Percentiles rank a stretch among this genome's conserved stretches.
These are phyloP conservation scores for Geranium rotundifolium DNA, from an alignment of 345 rosid genomes.

Conservation along the genomic window DNA sequence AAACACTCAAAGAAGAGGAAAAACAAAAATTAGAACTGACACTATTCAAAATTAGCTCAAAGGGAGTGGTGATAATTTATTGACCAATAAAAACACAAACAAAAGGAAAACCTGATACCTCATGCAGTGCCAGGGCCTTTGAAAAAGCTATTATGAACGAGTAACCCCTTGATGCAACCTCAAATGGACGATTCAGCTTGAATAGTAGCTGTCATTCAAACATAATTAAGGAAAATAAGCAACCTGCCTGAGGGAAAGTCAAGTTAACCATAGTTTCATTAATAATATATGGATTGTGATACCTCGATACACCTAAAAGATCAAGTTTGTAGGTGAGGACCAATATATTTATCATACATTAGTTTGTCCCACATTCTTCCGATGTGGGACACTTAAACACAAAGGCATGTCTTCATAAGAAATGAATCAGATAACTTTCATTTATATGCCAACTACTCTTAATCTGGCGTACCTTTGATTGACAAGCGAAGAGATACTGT, in stretches of 20 bases:
- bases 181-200: conserved; percentile 84
- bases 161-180: conserved; percentile 89
- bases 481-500: conserved; percentile 90
- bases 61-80: background rate
- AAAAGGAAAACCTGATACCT: conserved; percentile 36
- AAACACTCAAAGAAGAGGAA: conserved; percentile 15
- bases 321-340: too few relatives aligned
- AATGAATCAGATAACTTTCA: background rate
- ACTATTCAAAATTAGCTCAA: background rate
- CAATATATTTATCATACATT: too few relatives aligned
- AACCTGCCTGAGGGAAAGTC: background rate
- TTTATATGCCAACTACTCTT: conserved; percentile 1
- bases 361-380: too few relatives aligned
- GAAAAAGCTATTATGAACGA: conserved; percentile 76
- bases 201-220: conserved; percentile 55
- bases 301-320: too few relatives aligned
- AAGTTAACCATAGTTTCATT: background rate
- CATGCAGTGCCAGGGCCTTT: conserved; percentile 54
- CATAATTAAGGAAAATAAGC: background rate
- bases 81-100: conserved; percentile 2
- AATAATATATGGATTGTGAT: background rate
- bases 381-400: too few relatives aligned
- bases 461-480: conserved; percentile 53
- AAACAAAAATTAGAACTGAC: background rate
- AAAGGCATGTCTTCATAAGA: background rate